Evolutionary conservation across 2,329 filamentous ascomycete genomes (phyloP).

Genomic region (Metarhizium anisopliae): DNA sequence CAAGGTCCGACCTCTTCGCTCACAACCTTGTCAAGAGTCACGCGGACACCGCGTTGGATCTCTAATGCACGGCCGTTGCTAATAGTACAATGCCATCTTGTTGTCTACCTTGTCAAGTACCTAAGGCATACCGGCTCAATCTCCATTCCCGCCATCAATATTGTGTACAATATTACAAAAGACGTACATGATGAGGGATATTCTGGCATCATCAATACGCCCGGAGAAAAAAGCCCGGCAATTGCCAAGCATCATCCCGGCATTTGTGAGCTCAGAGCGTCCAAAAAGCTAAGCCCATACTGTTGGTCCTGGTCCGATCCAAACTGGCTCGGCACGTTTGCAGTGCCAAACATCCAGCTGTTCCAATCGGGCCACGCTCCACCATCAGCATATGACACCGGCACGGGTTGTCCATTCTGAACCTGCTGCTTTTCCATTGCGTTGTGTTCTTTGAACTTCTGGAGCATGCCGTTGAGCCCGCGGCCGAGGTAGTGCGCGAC

Average conservation of each 20-base stretch:
- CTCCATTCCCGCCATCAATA: background rate
- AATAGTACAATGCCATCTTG: too few relatives aligned
- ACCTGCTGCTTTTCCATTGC: conserved; percentile 6
- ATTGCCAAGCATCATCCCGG: conserved; percentile 6
- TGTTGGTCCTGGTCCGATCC: conserved; percentile 13
- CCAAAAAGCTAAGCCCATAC: conserved; percentile 15
- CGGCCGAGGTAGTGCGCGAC: conserved; percentile 20
- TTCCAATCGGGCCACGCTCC: conserved; percentile 12
- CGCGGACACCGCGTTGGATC: too few relatives aligned
- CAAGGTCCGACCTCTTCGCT: too few relatives aligned
- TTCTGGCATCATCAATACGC: background rate
- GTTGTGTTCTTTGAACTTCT: conserved; percentile 16
- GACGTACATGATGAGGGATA: background rate
- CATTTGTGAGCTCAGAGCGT: conserved; percentile 18
- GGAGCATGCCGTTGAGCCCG: conserved; percentile 20
- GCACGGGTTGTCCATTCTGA: conserved; percentile 1
- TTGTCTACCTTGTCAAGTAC: background rate
- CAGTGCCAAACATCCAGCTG: conserved; percentile 17
- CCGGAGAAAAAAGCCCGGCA: background rate
- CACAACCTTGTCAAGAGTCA: too few relatives aligned
- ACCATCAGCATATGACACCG: conserved; percentile 1
- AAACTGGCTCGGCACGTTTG: conserved; percentile 7
- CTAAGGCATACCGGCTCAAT: background rate
- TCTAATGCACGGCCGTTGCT: too few relatives aligned
- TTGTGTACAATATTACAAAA: background rate